Evolutionary conservation across 306 rosid species (phyloP).

Genomic region (Gastrolobium bilobum): DNA sequence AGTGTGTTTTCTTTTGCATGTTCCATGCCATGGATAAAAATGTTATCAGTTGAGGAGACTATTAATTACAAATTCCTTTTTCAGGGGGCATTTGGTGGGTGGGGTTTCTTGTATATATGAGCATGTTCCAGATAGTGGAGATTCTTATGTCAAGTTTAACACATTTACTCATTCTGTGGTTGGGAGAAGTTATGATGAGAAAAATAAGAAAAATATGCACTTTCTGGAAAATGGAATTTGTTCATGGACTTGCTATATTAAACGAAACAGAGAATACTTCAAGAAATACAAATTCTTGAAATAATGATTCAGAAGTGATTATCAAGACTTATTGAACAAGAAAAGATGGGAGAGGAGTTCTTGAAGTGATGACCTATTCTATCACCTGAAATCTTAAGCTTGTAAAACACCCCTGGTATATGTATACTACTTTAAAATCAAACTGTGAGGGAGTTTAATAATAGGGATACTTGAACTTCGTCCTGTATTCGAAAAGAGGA

Average conservation of each 20-base stretch:
- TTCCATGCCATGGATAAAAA: slow-evolving; percentile 3
- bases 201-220: neutral
- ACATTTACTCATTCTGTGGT: neutral
- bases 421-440: slow-evolving; percentile 1
- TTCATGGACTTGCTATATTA: slow-evolving; percentile 7
- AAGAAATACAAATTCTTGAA: slow-evolving; percentile 3
- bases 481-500: slow-evolving; percentile 34
- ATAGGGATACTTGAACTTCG: slow-evolving; percentile 33
- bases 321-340: slow-evolving; percentile 12
- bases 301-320: slow-evolving; percentile 9
- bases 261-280: neutral
- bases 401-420: slow-evolving; percentile 3
- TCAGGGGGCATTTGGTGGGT: neutral
- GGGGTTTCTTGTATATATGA: neutral
- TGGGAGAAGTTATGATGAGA: neutral
- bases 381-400: neutral
- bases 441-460: neutral
- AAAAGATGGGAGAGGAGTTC: neutral
- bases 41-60: neutral
- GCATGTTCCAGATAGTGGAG: slow-evolving; percentile 5
- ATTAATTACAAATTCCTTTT: neutral
- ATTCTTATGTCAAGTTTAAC: slow-evolving; percentile 6
- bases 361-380: slow-evolving; percentile 1
- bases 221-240: neutral
- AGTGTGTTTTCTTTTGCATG: neutral